phyloP scores from a whole-genome alignment of 331 rosid species.

The Arachis monticola region DNA sequence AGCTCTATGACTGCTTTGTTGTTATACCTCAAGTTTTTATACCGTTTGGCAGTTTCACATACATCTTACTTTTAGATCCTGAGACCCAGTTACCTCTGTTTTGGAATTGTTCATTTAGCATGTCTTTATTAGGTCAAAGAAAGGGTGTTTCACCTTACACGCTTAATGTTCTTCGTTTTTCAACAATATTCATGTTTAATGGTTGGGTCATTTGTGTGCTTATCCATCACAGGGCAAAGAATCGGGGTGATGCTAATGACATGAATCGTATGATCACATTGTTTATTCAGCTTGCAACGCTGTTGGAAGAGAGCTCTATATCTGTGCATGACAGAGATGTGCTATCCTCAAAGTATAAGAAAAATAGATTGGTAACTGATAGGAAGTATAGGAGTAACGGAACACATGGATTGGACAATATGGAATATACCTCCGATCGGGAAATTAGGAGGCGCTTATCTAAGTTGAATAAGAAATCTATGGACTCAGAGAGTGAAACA shows the following conservation, averaged over 20 bases:
- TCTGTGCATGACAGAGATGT: slow-evolving; percentile 64
- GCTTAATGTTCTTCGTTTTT: slow-evolving; percentile 13
- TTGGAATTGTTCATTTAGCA: slow-evolving; percentile 36
- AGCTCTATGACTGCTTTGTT: slow-evolving; percentile 30
- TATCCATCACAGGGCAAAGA: slow-evolving; percentile 69
- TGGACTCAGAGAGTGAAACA: slow-evolving; percentile 89
- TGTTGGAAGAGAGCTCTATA: slow-evolving; percentile 72
- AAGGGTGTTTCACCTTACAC: slow-evolving; percentile 29
- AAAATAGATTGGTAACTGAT: slow-evolving; percentile 65
- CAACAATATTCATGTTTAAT: background rate
- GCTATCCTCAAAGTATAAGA: slow-evolving; percentile 67
- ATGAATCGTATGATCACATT: slow-evolving; percentile 71
- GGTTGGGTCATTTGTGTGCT: slow-evolving; percentile 15
- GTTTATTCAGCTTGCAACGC: slow-evolving; percentile 80
- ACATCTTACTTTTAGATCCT: slow-evolving; percentile 20
- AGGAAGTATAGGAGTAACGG: slow-evolving; percentile 88
- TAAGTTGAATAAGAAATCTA: slow-evolving; percentile 73
- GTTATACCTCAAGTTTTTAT: slow-evolving; percentile 20
- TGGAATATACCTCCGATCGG: slow-evolving; percentile 81
- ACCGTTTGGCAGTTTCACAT: slow-evolving; percentile 27
- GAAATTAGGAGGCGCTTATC: slow-evolving; percentile 85
- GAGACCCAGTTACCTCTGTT: slow-evolving; percentile 27
- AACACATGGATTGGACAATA: slow-evolving; percentile 60
- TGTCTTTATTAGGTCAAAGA: slow-evolving; percentile 15
- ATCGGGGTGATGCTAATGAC: slow-evolving; percentile 74